phyloP scores from a whole-genome alignment of 73 alveolate genomes.

The Paramecium sexaurelia region DNA sequence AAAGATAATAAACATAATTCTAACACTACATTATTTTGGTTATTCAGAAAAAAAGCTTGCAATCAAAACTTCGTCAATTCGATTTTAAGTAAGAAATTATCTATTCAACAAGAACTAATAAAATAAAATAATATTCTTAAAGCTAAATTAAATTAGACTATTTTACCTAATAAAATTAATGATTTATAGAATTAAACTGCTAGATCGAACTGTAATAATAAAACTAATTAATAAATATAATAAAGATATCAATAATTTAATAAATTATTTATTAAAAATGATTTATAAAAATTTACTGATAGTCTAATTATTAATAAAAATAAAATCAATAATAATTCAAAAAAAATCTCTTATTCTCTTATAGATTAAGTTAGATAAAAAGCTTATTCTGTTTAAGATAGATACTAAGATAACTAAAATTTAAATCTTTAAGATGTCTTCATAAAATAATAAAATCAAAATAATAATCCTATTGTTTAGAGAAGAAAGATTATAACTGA shows the following conservation, averaged over 20 bases:
- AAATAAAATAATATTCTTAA: not conserved
- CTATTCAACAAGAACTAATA: not conserved
- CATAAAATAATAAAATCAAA: not conserved
- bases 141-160: not conserved
- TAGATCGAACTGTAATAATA: not conserved
- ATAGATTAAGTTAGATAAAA: not conserved
- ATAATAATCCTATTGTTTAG: not conserved
- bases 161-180: not conserved
- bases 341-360: not conserved
- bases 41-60: not conserved
- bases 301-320: not conserved
- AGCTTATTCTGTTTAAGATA: not conserved
- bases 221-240: not conserved
- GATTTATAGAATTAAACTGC: not conserved
- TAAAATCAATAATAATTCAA: not conserved
- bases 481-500: not conserved
- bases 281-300: not conserved
- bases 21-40: not conserved
- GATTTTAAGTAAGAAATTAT: too few species aligned
- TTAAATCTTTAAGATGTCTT: not conserved
- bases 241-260: not conserved
- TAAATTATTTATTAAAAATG: not conserved
- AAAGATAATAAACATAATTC: not conserved
- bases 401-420: not conserved
- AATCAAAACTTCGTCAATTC: not conserved